A percentile compares a stretch with the other conserved stretches of the same genome.
These are phyloP conservation scores for Ustilago tritici DNA, from an alignment of 1,284 basidiomycete species.

Conservation along the genomic window DNA sequence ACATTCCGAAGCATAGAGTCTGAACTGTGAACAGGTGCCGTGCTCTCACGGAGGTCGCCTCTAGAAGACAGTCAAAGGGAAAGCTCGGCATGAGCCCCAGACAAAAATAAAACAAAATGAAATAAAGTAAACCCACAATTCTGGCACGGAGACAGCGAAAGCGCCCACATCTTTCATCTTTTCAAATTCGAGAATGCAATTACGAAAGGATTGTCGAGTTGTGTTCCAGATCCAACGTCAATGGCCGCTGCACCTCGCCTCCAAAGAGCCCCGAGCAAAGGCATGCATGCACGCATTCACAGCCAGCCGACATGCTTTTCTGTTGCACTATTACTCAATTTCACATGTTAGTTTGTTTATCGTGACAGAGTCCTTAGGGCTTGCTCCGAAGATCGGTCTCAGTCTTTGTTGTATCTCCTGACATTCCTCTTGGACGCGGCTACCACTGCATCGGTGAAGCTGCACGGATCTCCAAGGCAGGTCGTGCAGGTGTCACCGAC, in stretches of 20 bases:
- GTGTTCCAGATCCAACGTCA: constrained; percentile 10
- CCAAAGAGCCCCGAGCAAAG: constrained; percentile 11
- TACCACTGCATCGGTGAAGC: not conserved
- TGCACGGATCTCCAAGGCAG: constrained; percentile 40
- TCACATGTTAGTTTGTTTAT: not conserved
- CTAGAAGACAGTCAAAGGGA: not conserved
- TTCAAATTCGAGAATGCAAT: not conserved
- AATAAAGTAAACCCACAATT: too few species aligned
- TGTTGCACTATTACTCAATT: not conserved
- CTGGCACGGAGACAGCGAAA: not conserved
- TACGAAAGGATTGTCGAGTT: not conserved
- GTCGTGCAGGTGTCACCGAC: constrained; percentile 6
- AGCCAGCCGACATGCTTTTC: not conserved
- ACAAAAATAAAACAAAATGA: not conserved
- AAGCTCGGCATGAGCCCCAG: not conserved
- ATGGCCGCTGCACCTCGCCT: constrained; percentile 15
- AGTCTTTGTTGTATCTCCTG: not conserved
- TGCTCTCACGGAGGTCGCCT: not conserved
- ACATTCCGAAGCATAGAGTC: too few species aligned
- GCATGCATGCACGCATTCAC: constrained; percentile 6
- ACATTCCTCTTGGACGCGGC: not conserved
- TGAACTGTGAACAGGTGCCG: not conserved
- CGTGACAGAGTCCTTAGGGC: not conserved
- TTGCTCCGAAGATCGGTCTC: too few species aligned
- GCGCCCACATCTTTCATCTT: not conserved